These are phyloP conservation scores for Tetradesmus obliquus DNA, from an alignment of 139 green algal genomes.

Conservation along the genomic window DNA sequence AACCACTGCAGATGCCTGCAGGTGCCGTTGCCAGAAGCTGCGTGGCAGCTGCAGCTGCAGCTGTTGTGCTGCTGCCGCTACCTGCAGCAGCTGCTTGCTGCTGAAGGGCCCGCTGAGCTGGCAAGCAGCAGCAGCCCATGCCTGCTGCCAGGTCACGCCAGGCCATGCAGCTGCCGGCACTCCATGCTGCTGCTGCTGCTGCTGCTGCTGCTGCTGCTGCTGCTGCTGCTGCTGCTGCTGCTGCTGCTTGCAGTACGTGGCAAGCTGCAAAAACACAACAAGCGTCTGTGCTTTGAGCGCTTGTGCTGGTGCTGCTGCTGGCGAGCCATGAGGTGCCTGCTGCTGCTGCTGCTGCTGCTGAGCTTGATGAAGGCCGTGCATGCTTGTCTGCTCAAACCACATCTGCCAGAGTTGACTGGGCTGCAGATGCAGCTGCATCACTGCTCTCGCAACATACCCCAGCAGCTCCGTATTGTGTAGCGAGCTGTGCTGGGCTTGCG, in stretches of 20 bases:
- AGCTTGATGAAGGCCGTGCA: not conserved
- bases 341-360: not conserved
- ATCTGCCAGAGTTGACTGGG: not conserved
- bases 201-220: not conserved
- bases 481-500: not conserved
- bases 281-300: not conserved
- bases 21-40: not conserved
- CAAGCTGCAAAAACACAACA: not conserved
- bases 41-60: not conserved
- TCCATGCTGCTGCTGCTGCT: constrained; percentile 8
- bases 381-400: not conserved
- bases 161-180: not conserved
- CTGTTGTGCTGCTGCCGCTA: constrained; percentile 7
- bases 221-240: constrained; percentile 8
- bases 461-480: not conserved
- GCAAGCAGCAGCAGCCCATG: not conserved
- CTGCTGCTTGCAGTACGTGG: not conserved
- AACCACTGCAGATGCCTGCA: not conserved
- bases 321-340: not conserved
- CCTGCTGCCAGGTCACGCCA: not conserved
- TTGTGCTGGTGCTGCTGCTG: constrained; percentile 1
- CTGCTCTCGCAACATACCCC: not conserved
- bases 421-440: constrained; percentile 18
- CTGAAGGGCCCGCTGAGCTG: not conserved
- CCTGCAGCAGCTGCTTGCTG: not conserved